Evolutionary conservation across 768 basidiomycete genomes (phyloP).

Genomic region (Lactifluus echinatus): DNA sequence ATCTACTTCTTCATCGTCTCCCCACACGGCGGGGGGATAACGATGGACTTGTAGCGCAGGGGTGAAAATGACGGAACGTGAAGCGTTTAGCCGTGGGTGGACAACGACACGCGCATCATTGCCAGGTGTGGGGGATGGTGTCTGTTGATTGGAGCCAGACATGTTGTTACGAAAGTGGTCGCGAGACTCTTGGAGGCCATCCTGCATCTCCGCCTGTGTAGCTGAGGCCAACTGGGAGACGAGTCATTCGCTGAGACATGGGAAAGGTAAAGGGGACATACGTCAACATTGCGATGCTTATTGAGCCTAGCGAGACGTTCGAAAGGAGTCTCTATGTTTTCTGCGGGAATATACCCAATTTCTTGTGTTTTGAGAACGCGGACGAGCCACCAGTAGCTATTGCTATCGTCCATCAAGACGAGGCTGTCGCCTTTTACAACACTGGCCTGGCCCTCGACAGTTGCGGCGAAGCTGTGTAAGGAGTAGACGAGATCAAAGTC

Average conservation of each 20-base stretch:
- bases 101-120: slow-evolving; percentile 31
- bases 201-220: slow-evolving; percentile 61
- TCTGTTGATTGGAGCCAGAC: slow-evolving; percentile 36
- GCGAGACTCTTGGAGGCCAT: slow-evolving; percentile 40
- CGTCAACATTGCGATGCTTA: slow-evolving; percentile 95
- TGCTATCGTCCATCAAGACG: slow-evolving; percentile 94
- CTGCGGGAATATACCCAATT: slow-evolving; percentile 97
- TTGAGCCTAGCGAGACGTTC: slow-evolving; percentile 92
- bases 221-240: slow-evolving; percentile 56
- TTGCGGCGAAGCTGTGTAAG: slow-evolving; percentile 95
- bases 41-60: slow-evolving; percentile 56
- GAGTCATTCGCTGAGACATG: background rate
- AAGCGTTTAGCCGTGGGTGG: slow-evolving; percentile 19
- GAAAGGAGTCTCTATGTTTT: slow-evolving; percentile 98
- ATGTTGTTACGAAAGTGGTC: slow-evolving; percentile 48
- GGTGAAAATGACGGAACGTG: slow-evolving; percentile 57
- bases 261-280: slow-evolving; percentile 33
- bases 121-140: slow-evolving; percentile 43
- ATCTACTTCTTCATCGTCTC: slow-evolving; percentile 58
- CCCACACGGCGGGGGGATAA: slow-evolving; percentile 79
- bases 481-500: slow-evolving; percentile 90
- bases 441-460: slow-evolving; percentile 96
- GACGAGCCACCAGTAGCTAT: slow-evolving; percentile 99
- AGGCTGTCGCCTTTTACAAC: slow-evolving; percentile 98
- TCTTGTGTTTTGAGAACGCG: slow-evolving; percentile 97